Base-by-base conservation (phyloP, 2,329 filamentous ascomycete genomes). In the Aspergillus nomiae region DNA sequence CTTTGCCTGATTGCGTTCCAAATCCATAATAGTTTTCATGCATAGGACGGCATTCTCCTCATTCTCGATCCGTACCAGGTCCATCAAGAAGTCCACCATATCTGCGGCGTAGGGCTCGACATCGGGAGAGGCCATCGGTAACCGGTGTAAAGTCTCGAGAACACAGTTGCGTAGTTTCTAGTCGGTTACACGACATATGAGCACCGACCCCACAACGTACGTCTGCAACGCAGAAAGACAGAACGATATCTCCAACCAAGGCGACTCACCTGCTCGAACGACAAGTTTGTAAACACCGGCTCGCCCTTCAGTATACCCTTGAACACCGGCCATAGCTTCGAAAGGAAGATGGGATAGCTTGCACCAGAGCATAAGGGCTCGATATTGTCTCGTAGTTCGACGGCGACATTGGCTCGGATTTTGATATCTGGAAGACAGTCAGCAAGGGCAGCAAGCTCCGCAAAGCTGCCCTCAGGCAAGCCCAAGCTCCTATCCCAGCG, bases 21-120 rank as follows among this genome's bases (percentile, higher is more conserved):
- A 90, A 75, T 99, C 95, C 83, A 97, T 97, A 58, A 96, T 92
- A 16, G 94, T 96, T 83, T 99, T 99, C 81, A 99, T 92, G 76
- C 94, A 97, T 66, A 99, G 82, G n/a, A 96, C 92, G 2, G 94
- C 95, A 84, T 99, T 99, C 67, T 99, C 95, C 80, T 99, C 95
- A 72, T 99, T 99, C 78, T 99, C 95, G 48, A 88, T 90, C 69
- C 90, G 89, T 63, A 98, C 93, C 63, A 99, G 82, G 60, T 87
- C 86, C 89, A 98, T 94, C 66, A 98, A 85, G 68, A 96, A 85
- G 74, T 97, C 94, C 63, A 97, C 92, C 64, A 96, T 89, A 74
- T 96, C 92, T 67, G 89, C 86, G 45, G 94, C 94, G 77, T 94
- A 96, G 0, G 90, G 91, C 76, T 98, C 94, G 79, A 97, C 88